Base-by-base conservation (phyloP, 2,329 filamentous ascomycete species). In the Nectriaceae sp. region DNA sequence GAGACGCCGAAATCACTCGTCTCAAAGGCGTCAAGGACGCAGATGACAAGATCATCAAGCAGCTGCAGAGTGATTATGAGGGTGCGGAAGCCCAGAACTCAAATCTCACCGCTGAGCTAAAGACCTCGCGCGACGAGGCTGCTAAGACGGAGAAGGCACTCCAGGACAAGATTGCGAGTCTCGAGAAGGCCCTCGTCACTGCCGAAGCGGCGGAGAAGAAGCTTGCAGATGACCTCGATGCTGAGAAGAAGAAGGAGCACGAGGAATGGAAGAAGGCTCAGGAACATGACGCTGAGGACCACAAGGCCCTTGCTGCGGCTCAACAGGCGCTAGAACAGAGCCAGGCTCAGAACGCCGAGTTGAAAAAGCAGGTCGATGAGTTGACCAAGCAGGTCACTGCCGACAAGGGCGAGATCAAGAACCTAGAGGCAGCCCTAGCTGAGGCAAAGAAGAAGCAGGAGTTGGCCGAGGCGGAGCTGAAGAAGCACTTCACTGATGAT, bases 201-300 rank as follows among this genome's bases (percentile, higher is more conserved):
- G 44, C 44, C 16, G 21, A 46, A 33, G 38, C 37, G 24, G 37
- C 19, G 4, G 44, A 46, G 29, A 24, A 16, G 19, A 46, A 46
- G 21, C 44, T 46, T 5, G n/a, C 19, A 2, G 24, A 38, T 19
- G 44, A 46, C 2, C 20, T 46, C 20, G 39, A 47, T 11, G 35
- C 10, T 21, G 44, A 48, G 31, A 44, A 54, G 29, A 46, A 40
- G 8, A 42, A 51, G 18, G 47, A 47, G 11, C 33, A 49, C 16
- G 31, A 45, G n/a, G 29, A 36, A n/a, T 42, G 40, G 42, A 47
- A 52, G n/a, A 46, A 45, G 4, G 26, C 24, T n/a, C 22, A 49
- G 22, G 29, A 35, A 10, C 22, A 40, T 18, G 45, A 47, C 21
- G 45, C 45, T 21, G 26, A 41, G 39, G 45, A 47, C 21, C 45